These are phyloP conservation scores for Acacia pycnantha DNA, from an alignment of 331 rosid species.

Conservation along the genomic window DNA sequence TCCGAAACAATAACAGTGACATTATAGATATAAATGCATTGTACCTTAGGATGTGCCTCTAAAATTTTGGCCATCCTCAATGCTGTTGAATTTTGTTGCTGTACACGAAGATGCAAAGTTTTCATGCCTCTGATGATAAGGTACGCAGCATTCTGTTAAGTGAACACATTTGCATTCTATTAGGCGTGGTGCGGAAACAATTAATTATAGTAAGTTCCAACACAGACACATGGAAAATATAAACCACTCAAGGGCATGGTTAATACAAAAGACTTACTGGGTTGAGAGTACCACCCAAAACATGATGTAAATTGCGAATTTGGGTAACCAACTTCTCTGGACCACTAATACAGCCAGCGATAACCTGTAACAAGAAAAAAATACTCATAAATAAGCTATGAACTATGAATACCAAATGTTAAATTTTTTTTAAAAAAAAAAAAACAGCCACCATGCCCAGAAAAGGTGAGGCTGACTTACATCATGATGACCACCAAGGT, in stretches of 20 bases:
- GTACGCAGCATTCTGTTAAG: constrained; percentile 84
- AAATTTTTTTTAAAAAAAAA: neutral
- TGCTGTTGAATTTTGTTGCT: constrained; percentile 80
- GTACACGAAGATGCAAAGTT: constrained; percentile 87
- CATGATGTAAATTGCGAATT: constrained; percentile 75
- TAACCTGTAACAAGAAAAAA: constrained; percentile 48
- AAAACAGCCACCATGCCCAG: neutral
- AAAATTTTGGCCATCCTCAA: constrained; percentile 67
- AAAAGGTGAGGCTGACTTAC: constrained; percentile 37
- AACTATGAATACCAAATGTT: neutral
- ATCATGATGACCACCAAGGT: constrained; percentile 88
- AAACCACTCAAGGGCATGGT: neutral
- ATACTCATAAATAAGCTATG: neutral
- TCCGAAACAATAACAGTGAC: neutral
- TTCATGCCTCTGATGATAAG: constrained; percentile 90
- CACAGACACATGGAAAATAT: neutral
- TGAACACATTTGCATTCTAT: constrained; percentile 15
- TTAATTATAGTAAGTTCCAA: neutral
- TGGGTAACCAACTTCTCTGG: constrained; percentile 59
- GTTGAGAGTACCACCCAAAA: constrained; percentile 84
- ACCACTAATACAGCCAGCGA: constrained; percentile 85
- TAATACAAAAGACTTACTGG: constrained; percentile 56
- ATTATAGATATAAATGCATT: neutral
- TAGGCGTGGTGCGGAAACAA: neutral
- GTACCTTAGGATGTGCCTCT: constrained; percentile 96